A percentile compares a stretch with the other conserved stretches of the same genome.
Conservation (phyloP, 2,329 filamentous ascomycete species). For the Colletotrichum sp. region DNA sequence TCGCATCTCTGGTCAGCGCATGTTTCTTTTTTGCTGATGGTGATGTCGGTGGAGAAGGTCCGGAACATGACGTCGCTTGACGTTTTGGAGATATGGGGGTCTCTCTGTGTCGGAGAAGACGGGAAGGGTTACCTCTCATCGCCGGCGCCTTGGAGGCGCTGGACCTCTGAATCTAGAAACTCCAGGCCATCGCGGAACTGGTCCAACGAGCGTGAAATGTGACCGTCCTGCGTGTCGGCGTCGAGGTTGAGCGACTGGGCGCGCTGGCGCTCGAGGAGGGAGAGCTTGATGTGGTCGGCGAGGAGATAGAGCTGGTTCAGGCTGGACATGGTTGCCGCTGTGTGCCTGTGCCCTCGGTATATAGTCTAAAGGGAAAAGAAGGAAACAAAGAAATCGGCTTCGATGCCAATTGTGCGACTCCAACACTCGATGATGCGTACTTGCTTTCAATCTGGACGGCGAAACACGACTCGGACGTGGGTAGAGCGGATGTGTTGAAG, state of each 20-base stretch:
- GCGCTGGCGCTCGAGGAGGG: slow-evolving; percentile 88
- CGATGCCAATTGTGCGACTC: not conserved
- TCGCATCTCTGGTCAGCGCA: not conserved
- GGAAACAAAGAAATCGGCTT: not conserved
- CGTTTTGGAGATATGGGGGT: not conserved
- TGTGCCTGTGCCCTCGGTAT: not conserved
- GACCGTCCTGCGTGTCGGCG: slow-evolving; percentile 81
- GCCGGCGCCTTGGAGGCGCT: slow-evolving; percentile 66
- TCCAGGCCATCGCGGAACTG: slow-evolving; percentile 83
- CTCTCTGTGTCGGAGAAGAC: not conserved
- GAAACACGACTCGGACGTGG: not conserved
- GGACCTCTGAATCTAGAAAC: slow-evolving; percentile 67
- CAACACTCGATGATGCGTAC: not conserved
- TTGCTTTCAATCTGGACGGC: not conserved
- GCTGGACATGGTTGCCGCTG: slow-evolving; percentile 53
- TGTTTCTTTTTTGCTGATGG: too few relatives aligned
- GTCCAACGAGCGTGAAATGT: slow-evolving; percentile 87
- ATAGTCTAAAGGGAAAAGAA: not conserved
- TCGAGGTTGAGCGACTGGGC: slow-evolving; percentile 82
- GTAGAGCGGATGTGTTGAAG: slow-evolving; percentile 2
- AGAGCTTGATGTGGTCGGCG: slow-evolving; percentile 96
- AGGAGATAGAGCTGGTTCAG: slow-evolving; percentile 86
- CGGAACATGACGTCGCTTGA: not conserved
- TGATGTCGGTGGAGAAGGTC: not conserved
- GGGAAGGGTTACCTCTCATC: slow-evolving; percentile 61